These are phyloP conservation scores for Penicillium hesseltinei DNA, from an alignment of 2,329 filamentous ascomycete species.

Conservation along the genomic window DNA sequence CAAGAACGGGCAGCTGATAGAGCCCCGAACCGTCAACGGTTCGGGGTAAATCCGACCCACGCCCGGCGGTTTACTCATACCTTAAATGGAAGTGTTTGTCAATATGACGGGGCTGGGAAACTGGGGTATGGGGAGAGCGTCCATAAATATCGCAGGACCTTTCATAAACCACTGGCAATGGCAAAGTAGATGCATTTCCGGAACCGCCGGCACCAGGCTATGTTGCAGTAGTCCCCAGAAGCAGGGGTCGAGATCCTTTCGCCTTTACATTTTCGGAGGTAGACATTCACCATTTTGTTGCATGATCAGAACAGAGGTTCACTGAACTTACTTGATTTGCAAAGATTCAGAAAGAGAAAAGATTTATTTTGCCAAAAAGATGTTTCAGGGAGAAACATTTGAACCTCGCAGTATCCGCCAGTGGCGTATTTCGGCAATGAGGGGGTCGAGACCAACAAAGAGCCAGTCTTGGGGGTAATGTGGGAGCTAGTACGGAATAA, in stretches of 20 bases:
- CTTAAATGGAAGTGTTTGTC: conserved; percentile 3
- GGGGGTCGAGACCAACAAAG: neutral
- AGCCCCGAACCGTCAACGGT: conserved; percentile 6
- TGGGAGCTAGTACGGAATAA: neutral
- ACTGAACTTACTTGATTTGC: neutral
- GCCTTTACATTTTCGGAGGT: neutral
- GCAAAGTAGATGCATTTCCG: neutral
- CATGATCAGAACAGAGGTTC: neutral
- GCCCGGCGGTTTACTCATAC: conserved; percentile 8
- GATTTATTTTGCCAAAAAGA: too few species aligned
- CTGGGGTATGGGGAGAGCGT: neutral
- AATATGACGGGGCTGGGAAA: neutral
- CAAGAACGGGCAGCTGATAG: conserved; percentile 8
- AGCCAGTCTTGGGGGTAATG: too few species aligned
- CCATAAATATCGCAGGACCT: neutral
- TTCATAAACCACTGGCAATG: neutral
- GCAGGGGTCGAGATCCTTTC: neutral
- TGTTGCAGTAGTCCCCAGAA: too few species aligned
- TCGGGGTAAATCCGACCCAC: conserved; percentile 12
- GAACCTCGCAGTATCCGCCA: neutral
- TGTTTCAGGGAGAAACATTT: neutral
- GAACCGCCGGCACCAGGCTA: neutral
- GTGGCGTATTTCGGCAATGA: neutral
- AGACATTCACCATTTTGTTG: too few species aligned
- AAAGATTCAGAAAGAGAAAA: neutral